Evolutionary conservation across 331 rosid genomes (phyloP), one percentile per base, ranked within the genome.

Genomic region (Acacia pycnantha): DNA sequence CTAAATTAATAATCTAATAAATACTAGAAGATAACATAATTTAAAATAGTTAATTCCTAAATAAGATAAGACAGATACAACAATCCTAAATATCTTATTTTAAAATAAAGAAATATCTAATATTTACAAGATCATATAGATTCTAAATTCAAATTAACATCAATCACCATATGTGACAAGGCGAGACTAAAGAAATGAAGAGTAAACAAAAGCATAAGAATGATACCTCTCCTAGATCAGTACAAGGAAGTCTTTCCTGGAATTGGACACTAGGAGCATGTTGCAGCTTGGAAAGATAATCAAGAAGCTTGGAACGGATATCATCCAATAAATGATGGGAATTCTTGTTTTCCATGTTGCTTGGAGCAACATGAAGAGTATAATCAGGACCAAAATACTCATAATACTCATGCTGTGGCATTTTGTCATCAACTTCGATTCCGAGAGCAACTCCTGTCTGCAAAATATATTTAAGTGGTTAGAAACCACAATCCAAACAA

Each of bases 401-500:
- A 66, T 93, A 95, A 86, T 95, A 93, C 81, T 95, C 98, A 24
- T 95, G 98, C 33, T 88, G 92, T 15, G 98, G 98, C 98, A 95
- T 93, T 87, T 90, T 91, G 90, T 95, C 98, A 48, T 95, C 98
- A 79, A 95, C 97, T 87, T 95, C 98, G 68, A 92, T 78, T 81
- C 98, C 98, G 71, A 95, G 98, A 51, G 98, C 98, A 86, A 95
- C 98, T 77, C 98, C 98, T 10, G 97, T 95, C 98, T 95, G 89
- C 80, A 82, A 82, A 88, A 89, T 19, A 67, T n/a, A 85, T 41
- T 56, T n/a, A 80, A 51, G 54, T 31, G 54, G 35, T 77, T 31
- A 37, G 50, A 70, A 48, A 41, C 59, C 44, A 75, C n/a, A 71
- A 21, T 19, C 53, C 48, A 26, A 4, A 40, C 21, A 84, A 69